Conservation (phyloP, 371 early-diverging fungal species). For the Mucor velutinosus region DNA sequence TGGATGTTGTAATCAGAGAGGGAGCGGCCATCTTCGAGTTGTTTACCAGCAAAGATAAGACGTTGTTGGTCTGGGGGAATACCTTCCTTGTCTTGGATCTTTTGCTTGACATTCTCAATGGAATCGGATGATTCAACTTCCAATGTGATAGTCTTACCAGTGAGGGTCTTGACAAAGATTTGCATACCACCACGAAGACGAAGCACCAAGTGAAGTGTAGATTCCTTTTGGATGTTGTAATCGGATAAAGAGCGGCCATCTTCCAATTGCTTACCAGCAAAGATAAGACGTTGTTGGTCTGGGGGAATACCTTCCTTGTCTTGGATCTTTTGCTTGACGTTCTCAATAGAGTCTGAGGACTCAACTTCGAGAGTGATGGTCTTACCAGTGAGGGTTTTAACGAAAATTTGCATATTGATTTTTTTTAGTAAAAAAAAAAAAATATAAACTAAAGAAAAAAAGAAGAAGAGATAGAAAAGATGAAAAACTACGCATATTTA, state of each 20-base stretch:
- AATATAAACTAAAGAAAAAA: conserved; percentile 1
- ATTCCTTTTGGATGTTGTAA: conserved; percentile 91
- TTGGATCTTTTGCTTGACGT: too few species aligned
- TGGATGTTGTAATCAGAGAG: too few species aligned
- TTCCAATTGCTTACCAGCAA: too few species aligned
- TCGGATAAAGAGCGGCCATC: too few species aligned
- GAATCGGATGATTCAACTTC: conserved; percentile 80
- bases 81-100: conserved; percentile 97
- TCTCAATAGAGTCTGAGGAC: too few species aligned
- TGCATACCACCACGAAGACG: conserved; percentile 94
- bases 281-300: too few species aligned
- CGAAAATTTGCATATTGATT: conserved; percentile 60
- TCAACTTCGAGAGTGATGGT: too few species aligned
- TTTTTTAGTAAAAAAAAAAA: conserved; percentile 2
- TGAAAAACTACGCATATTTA: neutral
- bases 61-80: conserved; percentile 99
- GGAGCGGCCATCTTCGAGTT: conserved; percentile 94
- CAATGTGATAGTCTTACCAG: conserved; percentile 85
- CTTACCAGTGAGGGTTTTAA: too few species aligned
- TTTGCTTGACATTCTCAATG: conserved; percentile 92
- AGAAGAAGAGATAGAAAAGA: neutral
- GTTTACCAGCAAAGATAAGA: conserved; percentile 98
- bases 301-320: too few species aligned
- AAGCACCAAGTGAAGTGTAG: conserved; percentile 95
- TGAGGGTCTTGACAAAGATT: conserved; percentile 85